Conservation (phyloP, 1,284 basidiomycete genomes). For the Leccinum solheimii region DNA sequence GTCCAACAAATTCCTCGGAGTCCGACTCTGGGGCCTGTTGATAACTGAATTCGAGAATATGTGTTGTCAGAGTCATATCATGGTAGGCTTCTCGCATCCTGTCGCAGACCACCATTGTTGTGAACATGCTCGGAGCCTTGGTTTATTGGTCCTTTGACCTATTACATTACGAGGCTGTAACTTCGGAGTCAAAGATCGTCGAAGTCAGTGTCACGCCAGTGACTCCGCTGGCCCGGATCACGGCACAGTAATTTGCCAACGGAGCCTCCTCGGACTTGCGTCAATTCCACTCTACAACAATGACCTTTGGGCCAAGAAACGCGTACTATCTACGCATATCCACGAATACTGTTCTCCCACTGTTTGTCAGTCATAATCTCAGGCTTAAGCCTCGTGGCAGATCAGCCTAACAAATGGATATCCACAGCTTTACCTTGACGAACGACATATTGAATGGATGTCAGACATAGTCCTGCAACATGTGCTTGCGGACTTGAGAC, state of each 20-base stretch:
- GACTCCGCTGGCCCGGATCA: too few species aligned
- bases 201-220: too few species aligned
- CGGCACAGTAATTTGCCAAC: neutral
- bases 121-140: neutral
- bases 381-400: neutral
- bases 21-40: too few species aligned
- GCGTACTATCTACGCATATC: slow-evolving; percentile 72
- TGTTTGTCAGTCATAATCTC: slow-evolving; percentile 50
- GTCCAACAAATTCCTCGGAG: neutral
- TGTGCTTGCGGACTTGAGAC: slow-evolving; percentile 69
- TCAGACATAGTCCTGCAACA: slow-evolving; percentile 67
- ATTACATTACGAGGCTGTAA: neutral
- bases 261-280: neutral
- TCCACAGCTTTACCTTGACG: slow-evolving; percentile 70
- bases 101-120: neutral
- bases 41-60: neutral
- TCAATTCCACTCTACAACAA: slow-evolving; percentile 18
- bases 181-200: too few species aligned
- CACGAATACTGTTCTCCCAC: slow-evolving; percentile 58
- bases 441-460: slow-evolving; percentile 80
- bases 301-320: slow-evolving; percentile 61
- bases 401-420: slow-evolving; percentile 5
- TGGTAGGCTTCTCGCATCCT: neutral
- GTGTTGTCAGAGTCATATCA: neutral
- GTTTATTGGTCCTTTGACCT: neutral